A percentile compares a stretch with the other conserved stretches of the same genome.
phyloP scores from a whole-genome alignment of 169 alveolate species.

The Cryptosporidium parvum region DNA sequence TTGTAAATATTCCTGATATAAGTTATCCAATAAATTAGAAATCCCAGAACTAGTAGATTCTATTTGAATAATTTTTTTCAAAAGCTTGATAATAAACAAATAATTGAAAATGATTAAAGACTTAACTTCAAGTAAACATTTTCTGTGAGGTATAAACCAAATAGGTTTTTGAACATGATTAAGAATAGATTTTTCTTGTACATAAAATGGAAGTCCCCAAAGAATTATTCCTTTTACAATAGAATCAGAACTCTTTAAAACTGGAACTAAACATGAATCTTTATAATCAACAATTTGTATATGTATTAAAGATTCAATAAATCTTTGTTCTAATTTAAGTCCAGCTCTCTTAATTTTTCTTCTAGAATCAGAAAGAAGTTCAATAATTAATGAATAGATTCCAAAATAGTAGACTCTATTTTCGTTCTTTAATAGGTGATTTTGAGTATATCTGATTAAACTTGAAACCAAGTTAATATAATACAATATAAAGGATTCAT shows the following conservation, averaged over 20 bases:
- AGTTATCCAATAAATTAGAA: neutral
- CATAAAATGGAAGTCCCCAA: slow-evolving; percentile 67
- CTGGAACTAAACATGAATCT: neutral
- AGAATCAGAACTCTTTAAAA: neutral
- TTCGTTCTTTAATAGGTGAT: neutral
- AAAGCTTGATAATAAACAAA: slow-evolving; percentile 3
- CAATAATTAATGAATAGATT: slow-evolving; percentile 2
- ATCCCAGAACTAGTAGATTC: neutral
- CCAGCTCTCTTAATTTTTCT: slow-evolving; percentile 38
- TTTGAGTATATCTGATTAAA: slow-evolving; percentile 28
- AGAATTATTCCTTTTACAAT: neutral
- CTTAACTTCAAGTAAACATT: slow-evolving; percentile 11
- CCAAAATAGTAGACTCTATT: slow-evolving; percentile 33
- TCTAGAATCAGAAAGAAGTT: slow-evolving; percentile 37
- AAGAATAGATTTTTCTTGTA: slow-evolving; percentile 12
- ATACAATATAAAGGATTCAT: slow-evolving; percentile 49
- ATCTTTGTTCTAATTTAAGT: slow-evolving; percentile 50
- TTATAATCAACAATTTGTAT: slow-evolving; percentile 25
- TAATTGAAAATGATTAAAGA: neutral
- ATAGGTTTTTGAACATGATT: neutral
- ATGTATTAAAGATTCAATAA: slow-evolving; percentile 42
- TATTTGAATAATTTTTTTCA: neutral
- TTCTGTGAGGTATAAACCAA: slow-evolving; percentile 53
- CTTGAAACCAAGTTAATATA: slow-evolving; percentile 41
- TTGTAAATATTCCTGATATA: neutral